Percentiles rank a stretch among this genome's conserved stretches.
Conservation (phyloP, 208 protist species). For the Trypanosoma brucei region DNA sequence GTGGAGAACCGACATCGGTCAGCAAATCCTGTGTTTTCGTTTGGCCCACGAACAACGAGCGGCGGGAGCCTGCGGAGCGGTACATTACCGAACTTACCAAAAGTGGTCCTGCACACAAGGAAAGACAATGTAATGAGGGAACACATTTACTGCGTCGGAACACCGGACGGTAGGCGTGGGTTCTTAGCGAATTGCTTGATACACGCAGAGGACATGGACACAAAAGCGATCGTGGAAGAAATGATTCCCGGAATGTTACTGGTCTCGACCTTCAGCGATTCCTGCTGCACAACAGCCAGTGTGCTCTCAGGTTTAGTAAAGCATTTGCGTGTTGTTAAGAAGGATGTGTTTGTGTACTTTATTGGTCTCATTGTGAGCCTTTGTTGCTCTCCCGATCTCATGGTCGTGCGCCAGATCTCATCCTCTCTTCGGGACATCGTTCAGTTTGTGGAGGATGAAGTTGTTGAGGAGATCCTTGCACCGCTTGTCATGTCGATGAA, state of each 20-base stretch:
- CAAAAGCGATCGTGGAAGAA: conserved; percentile 42
- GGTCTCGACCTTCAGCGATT: conserved; percentile 55
- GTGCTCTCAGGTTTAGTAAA: conserved; percentile 52
- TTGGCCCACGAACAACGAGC: conserved; percentile 39
- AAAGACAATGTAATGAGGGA: conserved; percentile 25
- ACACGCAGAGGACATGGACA: conserved; percentile 48
- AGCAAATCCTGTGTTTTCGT: conserved; percentile 60
- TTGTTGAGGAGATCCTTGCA: conserved; percentile 40
- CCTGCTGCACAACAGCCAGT: conserved; percentile 37
- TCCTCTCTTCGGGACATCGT: conserved; percentile 36
- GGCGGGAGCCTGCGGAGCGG: conserved; percentile 25
- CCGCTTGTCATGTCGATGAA: conserved; percentile 64
- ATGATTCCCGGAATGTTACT: conserved; percentile 61
- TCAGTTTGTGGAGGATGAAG: conserved; percentile 26
- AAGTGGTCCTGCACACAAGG: conserved; percentile 43
- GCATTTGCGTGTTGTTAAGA: conserved; percentile 25
- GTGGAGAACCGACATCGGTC: conserved; percentile 35
- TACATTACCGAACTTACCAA: conserved; percentile 16
- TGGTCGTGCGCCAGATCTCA: conserved; percentile 37
- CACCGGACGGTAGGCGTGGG: conserved; percentile 40
- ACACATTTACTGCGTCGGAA: conserved; percentile 13
- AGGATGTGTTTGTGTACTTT: conserved; percentile 49
- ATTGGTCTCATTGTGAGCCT: conserved; percentile 75
- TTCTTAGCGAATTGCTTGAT: conserved; percentile 47
- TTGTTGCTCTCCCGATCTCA: conserved; percentile 49